A percentile compares a stretch with the other conserved stretches of the same genome.
Conservation (phyloP, 2,329 filamentous ascomycete species). For the Drechmeria coniospora region DNA sequence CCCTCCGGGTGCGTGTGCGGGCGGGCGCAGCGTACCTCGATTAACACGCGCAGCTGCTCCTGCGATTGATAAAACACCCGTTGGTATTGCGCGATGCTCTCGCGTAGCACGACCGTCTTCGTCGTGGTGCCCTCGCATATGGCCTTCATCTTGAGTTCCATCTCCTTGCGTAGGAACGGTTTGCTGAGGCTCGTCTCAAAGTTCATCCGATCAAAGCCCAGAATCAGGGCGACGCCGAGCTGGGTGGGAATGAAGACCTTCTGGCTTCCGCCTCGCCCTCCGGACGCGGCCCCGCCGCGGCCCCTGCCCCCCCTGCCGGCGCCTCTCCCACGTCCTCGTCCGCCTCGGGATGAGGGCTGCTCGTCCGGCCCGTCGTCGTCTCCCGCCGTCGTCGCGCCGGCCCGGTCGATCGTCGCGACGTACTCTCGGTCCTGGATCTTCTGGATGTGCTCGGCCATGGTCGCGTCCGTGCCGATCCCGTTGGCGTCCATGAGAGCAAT, state of each 20-base stretch:
- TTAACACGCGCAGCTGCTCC: slow-evolving; percentile 54
- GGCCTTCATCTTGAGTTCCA: slow-evolving; percentile 92
- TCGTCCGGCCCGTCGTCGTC: slow-evolving; percentile 22
- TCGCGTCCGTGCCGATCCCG: slow-evolving; percentile 94
- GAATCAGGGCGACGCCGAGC: slow-evolving; percentile 77
- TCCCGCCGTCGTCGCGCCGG: slow-evolving; percentile 20
- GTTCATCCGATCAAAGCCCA: slow-evolving; percentile 89
- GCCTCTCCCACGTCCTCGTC: slow-evolving; percentile 33
- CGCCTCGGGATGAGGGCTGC: slow-evolving; percentile 25
- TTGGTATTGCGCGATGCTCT: slow-evolving; percentile 76
- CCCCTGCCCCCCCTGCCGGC: slow-evolving; percentile 24
- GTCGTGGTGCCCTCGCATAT: slow-evolving; percentile 81
- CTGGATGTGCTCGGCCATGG: slow-evolving; percentile 96
- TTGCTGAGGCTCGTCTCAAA: slow-evolving; percentile 88
- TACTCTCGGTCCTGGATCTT: slow-evolving; percentile 90
- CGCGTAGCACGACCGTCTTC: slow-evolving; percentile 57
- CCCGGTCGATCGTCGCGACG: slow-evolving; percentile 46
- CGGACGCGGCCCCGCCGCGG: slow-evolving; percentile 25
- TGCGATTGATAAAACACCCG: slow-evolving; percentile 72
- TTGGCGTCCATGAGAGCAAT: slow-evolving; percentile 97
- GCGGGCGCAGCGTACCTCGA: slow-evolving; percentile 43
- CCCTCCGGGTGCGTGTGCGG: neutral
- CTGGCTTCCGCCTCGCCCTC: slow-evolving; percentile 33
- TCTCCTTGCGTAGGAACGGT: slow-evolving; percentile 91
- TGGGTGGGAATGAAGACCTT: slow-evolving; percentile 88